phyloP scores from a whole-genome alignment of 1,284 basidiomycete species.

The Bondarzewia mesenterica region DNA sequence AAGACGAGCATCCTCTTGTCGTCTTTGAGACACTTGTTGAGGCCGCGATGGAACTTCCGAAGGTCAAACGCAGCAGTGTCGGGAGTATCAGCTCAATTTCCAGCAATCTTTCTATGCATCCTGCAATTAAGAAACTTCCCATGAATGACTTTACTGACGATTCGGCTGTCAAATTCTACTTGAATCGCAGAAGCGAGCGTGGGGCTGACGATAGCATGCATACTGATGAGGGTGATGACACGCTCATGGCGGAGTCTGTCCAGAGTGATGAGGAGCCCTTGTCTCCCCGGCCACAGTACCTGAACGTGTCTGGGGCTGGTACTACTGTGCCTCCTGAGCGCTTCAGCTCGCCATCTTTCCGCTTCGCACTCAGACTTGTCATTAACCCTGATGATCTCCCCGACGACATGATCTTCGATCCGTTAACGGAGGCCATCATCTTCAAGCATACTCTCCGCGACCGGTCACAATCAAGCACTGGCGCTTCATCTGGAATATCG shows the following conservation, averaged over 20 bases:
- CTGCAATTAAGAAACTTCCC: constrained; percentile 85
- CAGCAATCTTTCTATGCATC: constrained; percentile 88
- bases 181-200: constrained; percentile 54
- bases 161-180: constrained; percentile 92
- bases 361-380: constrained; percentile 81
- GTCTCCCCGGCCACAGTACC: constrained; percentile 29
- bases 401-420: constrained; percentile 90
- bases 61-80: constrained; percentile 87
- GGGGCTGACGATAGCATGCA: constrained; percentile 23
- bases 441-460: constrained; percentile 64
- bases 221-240: constrained; percentile 41
- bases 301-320: constrained; percentile 25
- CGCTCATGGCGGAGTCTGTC: constrained; percentile 35
- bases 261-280: constrained; percentile 19
- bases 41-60: constrained; percentile 70
- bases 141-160: constrained; percentile 98
- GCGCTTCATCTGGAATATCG: constrained; percentile 40
- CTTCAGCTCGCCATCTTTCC: constrained; percentile 71
- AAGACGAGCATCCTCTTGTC: constrained; percentile 73
- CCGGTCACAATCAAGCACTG: constrained; percentile 32
- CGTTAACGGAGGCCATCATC: constrained; percentile 84
- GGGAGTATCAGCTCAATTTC: constrained; percentile 89
- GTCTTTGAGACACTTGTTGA: constrained; percentile 84
- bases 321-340: constrained; percentile 55
- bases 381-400: constrained; percentile 88